Evolutionary conservation across 73 alveolate genomes (phyloP), one percentile per base, ranked within the genome.

Genomic region (Paramecium sonneborni): DNA sequence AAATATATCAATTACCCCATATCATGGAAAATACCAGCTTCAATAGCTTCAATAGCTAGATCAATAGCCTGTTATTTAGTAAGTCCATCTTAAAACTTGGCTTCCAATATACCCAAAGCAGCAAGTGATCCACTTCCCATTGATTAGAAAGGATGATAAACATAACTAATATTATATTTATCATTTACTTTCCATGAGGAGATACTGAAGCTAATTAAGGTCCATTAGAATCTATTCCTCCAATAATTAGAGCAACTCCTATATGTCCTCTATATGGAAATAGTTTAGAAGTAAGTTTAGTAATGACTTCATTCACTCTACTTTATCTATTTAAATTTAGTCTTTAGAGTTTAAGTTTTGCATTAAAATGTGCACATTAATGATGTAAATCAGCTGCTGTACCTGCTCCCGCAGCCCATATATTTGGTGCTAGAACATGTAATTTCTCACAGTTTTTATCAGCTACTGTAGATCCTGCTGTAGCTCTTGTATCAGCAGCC

Each of bases 401-500:
- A 39, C 99, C 99, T 12, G 99, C 99, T 41, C 99, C 99, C 85
- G 99, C 98, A 76, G 99, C 94, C 93, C 88, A 97, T 92, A 98
- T 97, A 87, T 98, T 98, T 72, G 99, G 99, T 26, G 99, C 99
- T 8, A 98, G 86, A 91, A 93, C 70, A 86, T 98, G 99, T 39
- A 98, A 94, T 95, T 98, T 98, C 92, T 93, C 95, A 92, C 99
- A 98, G 89, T 67, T 67, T 93, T 97, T 97, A 88, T 98, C 99
- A 18, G 99, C 99, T 35, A 98, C 99, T 67, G 97, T 98, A 8
- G 99, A 94, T 23, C 99, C 99, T 26, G 95, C 95, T 3, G 99
- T 98, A 79, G 99, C 99, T 85, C 99, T 94, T 34, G 99, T 98
- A 76, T 98, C 99, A 9, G 99, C 99, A 28, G 99, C 99, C 79